A percentile compares a stretch with the other conserved stretches of the same genome.
These are phyloP conservation scores for Candida qinlingensis DNA, from an alignment of 805 yeast species.

Conservation along the genomic window DNA sequence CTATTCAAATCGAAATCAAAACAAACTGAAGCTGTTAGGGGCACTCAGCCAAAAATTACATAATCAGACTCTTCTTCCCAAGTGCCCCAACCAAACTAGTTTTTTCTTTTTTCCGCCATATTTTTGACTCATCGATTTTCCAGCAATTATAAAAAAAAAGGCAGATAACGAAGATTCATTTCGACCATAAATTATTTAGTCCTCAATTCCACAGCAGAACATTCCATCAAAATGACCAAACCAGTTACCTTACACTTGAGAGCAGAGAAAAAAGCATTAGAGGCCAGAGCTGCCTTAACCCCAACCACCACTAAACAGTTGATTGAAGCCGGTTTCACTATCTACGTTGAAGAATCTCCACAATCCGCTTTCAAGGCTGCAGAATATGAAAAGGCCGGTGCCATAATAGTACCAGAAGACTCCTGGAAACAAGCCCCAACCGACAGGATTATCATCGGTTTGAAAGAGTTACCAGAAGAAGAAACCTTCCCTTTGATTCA, in stretches of 20 bases:
- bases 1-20: background rate
- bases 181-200: no score
- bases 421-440: slow-evolving; percentile 91
- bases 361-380: slow-evolving; percentile 73
- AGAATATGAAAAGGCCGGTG: slow-evolving; percentile 81
- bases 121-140: no score
- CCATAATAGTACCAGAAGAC: slow-evolving; percentile 84
- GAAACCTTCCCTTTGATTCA: slow-evolving; percentile 87
- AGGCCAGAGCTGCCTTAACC: slow-evolving; percentile 95
- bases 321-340: slow-evolving; percentile 80
- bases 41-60: background rate
- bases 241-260: slow-evolving; percentile 77
- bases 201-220: background rate
- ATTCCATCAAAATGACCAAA: slow-evolving; percentile 14
- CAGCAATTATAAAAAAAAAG: no score
- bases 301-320: slow-evolving; percentile 85
- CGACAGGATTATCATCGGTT: slow-evolving; percentile 85
- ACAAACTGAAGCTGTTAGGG: background rate
- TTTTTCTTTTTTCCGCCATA: no score
- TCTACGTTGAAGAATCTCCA: slow-evolving; percentile 81
- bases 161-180: no score
- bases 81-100: no score
- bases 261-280: slow-evolving; percentile 96
- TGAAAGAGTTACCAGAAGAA: slow-evolving; percentile 92
- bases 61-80: no score